Conservation (phyloP, 164 flowering plant species). For the Piper longum region DNA sequence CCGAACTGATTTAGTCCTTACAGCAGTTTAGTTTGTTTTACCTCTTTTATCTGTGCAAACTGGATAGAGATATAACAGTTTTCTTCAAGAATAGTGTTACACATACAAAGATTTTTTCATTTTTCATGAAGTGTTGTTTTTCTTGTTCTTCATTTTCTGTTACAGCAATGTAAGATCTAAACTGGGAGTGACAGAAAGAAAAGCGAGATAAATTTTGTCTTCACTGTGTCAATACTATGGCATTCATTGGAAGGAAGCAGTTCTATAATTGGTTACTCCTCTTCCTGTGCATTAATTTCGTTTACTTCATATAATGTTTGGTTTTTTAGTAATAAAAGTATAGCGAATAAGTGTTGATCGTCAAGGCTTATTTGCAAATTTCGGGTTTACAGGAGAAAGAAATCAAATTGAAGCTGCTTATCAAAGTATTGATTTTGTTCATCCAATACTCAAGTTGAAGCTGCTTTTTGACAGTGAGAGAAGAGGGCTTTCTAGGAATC, state of each 20-base stretch:
- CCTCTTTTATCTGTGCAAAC: not conserved
- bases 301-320: not conserved
- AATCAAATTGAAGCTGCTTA: too few relatives aligned
- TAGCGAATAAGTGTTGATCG: not conserved
- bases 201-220: too few relatives aligned
- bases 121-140: not conserved
- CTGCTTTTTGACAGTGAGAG: too few relatives aligned
- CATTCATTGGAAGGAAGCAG: not conserved
- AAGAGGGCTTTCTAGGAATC: too few relatives aligned
- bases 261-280: not conserved
- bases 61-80: not conserved
- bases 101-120: not conserved
- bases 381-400: not conserved
- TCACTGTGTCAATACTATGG: not conserved
- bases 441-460: too few relatives aligned
- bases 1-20: slow-evolving; percentile 29
- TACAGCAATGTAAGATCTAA: not conserved
- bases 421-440: too few relatives aligned
- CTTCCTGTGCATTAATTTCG: not conserved
- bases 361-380: not conserved
- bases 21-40: not conserved
- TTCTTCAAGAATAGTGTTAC: not conserved
- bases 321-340: not conserved
- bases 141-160: not conserved
- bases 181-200: not conserved